Conservation (phyloP, 305 asterid genomes). For the Fraxinus angustifolia region DNA sequence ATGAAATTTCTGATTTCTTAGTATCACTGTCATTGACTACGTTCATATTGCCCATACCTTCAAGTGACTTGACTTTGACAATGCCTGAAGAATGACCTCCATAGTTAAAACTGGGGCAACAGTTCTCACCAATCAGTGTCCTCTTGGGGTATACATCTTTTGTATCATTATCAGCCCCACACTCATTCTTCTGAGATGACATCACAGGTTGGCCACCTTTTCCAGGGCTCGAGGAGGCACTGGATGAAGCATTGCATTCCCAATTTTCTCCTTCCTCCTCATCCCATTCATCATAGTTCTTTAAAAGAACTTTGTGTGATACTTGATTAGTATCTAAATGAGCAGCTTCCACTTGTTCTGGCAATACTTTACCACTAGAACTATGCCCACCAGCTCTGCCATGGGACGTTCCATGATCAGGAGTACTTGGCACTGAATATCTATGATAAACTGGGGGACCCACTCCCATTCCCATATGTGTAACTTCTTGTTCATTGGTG, state of each 20-base stretch:
- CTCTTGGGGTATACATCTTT: slow-evolving; percentile 44
- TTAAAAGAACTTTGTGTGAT: slow-evolving; percentile 45
- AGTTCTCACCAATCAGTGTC: slow-evolving; percentile 32
- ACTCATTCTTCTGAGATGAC: slow-evolving; percentile 53
- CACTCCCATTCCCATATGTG: slow-evolving; percentile 62
- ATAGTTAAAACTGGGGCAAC: slow-evolving; percentile 32
- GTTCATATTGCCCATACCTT: slow-evolving; percentile 34
- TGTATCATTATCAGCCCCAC: slow-evolving; percentile 68
- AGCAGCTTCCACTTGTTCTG: slow-evolving; percentile 45
- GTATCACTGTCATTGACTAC: slow-evolving; percentile 39
- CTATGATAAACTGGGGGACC: slow-evolving; percentile 64
- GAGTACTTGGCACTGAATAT: slow-evolving; percentile 47
- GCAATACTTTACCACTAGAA: slow-evolving; percentile 36
- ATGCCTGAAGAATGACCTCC: slow-evolving; percentile 41
- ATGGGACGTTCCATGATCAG: slow-evolving; percentile 52
- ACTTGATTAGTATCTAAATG: slow-evolving; percentile 47
- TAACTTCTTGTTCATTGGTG: slow-evolving; percentile 60
- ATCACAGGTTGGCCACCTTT: slow-evolving; percentile 34
- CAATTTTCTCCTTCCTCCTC: slow-evolving; percentile 52
- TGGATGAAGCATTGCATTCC: slow-evolving; percentile 36
- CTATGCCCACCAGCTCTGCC: slow-evolving; percentile 50
- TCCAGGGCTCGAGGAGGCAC: slow-evolving; percentile 31
- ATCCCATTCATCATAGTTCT: slow-evolving; percentile 47
- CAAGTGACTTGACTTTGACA: slow-evolving; percentile 36
- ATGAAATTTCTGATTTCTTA: slow-evolving; percentile 36